These are phyloP conservation scores for Phytopythium chamaehyphon DNA, from an alignment of 352 stramenopile species.

Conservation along the genomic window DNA sequence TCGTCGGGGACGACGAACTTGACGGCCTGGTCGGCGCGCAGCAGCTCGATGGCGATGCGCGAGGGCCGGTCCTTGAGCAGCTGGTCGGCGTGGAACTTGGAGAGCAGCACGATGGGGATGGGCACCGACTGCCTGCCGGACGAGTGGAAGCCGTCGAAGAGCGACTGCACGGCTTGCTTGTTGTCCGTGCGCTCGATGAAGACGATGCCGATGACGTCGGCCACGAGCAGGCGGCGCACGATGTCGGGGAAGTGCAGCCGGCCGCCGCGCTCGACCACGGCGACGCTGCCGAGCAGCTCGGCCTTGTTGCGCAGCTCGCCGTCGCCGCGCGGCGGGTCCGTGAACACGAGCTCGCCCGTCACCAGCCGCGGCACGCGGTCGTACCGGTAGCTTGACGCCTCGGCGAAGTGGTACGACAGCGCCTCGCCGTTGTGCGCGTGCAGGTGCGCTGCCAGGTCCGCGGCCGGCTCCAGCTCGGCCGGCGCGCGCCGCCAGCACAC, in stretches of 20 bases:
- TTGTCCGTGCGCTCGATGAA: constrained; percentile 70
- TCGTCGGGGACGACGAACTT: constrained; percentile 65
- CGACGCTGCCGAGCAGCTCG: constrained; percentile 60
- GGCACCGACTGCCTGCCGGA: constrained; percentile 67
- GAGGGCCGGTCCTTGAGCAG: constrained; percentile 47
- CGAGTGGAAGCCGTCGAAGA: constrained; percentile 87
- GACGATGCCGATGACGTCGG: constrained; percentile 62
- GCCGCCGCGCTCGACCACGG: constrained; percentile 71
- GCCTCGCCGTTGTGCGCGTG: constrained; percentile 25
- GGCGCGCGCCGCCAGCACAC: constrained; percentile 47
- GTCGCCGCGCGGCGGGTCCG: constrained; percentile 64
- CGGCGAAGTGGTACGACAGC: constrained; percentile 66
- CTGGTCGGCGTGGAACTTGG: constrained; percentile 75
- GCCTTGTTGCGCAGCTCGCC: constrained; percentile 55
- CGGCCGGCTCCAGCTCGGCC: constrained; percentile 6
- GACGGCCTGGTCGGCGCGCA: constrained; percentile 68
- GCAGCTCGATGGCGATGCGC: constrained; percentile 61
- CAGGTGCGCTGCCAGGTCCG: constrained; percentile 22
- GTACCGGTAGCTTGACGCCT: constrained; percentile 81
- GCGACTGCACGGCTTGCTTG: constrained; percentile 53
- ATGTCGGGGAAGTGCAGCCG: constrained; percentile 85
- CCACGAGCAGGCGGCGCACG: constrained; percentile 59
- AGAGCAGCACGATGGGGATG: constrained; percentile 77
- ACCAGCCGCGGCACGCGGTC: constrained; percentile 53
- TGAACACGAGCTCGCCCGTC: constrained; percentile 47